Conservation (phyloP, 73 alveolate species). For the Breviolum minutum region DNA sequence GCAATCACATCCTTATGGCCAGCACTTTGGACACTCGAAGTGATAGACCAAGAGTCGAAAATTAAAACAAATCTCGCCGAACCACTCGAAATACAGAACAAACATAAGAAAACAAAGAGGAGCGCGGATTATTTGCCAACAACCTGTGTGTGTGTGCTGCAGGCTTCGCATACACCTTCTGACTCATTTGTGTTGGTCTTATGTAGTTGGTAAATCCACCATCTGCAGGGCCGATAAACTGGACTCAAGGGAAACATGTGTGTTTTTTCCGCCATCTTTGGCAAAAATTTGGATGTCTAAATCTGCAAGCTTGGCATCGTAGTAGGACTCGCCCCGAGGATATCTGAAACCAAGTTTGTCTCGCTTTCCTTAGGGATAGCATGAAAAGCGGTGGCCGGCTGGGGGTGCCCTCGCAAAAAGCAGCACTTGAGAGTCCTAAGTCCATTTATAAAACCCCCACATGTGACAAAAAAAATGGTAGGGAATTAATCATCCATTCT, state of each 20-base stretch:
- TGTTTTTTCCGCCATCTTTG: neutral
- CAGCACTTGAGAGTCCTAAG: too few species aligned
- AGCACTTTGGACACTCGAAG: neutral
- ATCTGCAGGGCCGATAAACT: too few species aligned
- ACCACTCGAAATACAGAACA: neutral
- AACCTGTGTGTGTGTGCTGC: neutral
- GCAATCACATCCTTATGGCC: conserved; percentile 33
- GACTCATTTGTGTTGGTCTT: neutral
- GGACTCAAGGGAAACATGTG: neutral
- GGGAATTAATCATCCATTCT: too few species aligned
- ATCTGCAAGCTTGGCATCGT: conserved; percentile 40
- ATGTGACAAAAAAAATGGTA: too few species aligned
- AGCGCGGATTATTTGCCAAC: neutral
- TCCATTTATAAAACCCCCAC: too few species aligned
- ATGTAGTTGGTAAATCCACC: neutral
- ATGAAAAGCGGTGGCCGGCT: too few species aligned
- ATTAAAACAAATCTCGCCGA: neutral
- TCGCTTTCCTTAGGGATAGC: conserved; percentile 38
- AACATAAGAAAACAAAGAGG: neutral
- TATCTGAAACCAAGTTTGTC: conserved; percentile 92
- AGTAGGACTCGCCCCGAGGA: conserved; percentile 89
- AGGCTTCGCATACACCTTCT: neutral
- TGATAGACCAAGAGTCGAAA: neutral
- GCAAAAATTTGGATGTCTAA: neutral
- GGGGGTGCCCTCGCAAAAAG: too few species aligned